Evolutionary conservation across 768 basidiomycete species (phyloP).

Genomic region (Naematelia aurantialba): DNA sequence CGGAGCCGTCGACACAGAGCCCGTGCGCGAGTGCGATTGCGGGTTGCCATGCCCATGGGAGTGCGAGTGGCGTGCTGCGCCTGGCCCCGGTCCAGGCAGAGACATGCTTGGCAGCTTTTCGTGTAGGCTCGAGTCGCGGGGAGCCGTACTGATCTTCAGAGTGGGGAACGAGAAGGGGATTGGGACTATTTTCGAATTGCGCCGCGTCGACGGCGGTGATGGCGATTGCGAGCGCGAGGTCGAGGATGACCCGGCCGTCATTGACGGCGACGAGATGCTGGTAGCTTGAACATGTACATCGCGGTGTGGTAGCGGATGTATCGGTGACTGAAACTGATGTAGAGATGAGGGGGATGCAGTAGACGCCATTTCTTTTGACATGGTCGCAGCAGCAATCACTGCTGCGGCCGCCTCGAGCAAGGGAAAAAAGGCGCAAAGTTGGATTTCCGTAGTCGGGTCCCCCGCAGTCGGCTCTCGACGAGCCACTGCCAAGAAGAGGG

Average conservation of each 20-base stretch:
- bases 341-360: neutral
- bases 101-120: neutral
- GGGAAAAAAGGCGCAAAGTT: neutral
- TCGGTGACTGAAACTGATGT: neutral
- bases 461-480: no score
- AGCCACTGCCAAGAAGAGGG: constrained; percentile 12
- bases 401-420: no score
- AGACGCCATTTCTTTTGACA: no score
- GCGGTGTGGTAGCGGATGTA: no score
- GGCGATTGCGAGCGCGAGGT: neutral
- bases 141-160: neutral
- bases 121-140: neutral
- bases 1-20: constrained; percentile 1
- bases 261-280: neutral
- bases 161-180: neutral
- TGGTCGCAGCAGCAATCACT: no score
- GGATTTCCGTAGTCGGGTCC: constrained; percentile 1
- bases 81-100: neutral
- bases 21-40: neutral
- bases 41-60: no score
- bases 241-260: neutral
- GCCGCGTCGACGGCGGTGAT: neutral
- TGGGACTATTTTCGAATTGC: neutral
- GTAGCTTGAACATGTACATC: neutral
- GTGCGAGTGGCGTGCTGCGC: neutral